Evolutionary conservation across 768 basidiomycete genomes (phyloP), one percentile per base, ranked within the genome.

Genomic region (Xerocomellus chrysenteron): DNA sequence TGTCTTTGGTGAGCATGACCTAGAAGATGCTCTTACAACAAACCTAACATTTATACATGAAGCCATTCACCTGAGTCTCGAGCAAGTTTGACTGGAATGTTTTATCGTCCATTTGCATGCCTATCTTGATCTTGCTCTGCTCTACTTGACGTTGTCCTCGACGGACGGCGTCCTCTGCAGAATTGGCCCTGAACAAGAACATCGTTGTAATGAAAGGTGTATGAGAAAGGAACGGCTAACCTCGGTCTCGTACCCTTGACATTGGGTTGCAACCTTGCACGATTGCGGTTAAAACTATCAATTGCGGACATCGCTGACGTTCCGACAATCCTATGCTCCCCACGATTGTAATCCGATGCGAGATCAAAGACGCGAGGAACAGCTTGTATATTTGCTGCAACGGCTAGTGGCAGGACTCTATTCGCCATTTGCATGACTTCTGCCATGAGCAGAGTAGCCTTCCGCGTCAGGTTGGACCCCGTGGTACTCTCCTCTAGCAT

Each of bases 101-200:
- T 69, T 81, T 87, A 71, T 98, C 97, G 68, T 99, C 97, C 84
- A 98, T 92, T 73, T 93, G 90, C 82, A 97, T 85, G 57, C 88
- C 90, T 67, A 90, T 81, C 68, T 94, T 92, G 52, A 97, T 78
- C 72, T 92, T 94, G 26, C 84, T 87, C 64, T 94, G 90, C 64
- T 97, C 93, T 2, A 95, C 88, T 63, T 94, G 92, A 57, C 91
- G 80, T 72, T 97, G 95, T 13, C 91, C 91, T 45, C 94, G 82
- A 32, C 90, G 83, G 33, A 95, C 81, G 2, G 90, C 82, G 65
- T 98, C 96, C 66, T 95, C 92, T 1, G 89, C 78, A 32, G 86
- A 91, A 64, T 88, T 91, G 6, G 88, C 89, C 68, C 88, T 88
- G 56, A 10, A 30, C 30, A 56, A 47, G 26, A 26, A 33, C 3